Conservation (phyloP, 1,284 basidiomycete genomes). For the Sanghuangporus sanghuang region DNA sequence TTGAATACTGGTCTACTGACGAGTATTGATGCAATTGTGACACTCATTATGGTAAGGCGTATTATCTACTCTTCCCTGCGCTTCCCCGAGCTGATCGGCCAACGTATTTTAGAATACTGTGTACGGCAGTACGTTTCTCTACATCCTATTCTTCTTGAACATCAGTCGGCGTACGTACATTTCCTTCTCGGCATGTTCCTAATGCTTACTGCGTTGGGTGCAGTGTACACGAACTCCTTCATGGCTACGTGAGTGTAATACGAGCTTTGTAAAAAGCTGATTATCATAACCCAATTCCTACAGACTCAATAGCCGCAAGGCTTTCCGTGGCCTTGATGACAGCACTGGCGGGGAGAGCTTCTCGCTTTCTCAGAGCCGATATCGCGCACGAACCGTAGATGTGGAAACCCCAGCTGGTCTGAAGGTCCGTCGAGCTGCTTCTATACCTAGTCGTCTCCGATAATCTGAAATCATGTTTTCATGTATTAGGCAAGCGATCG, state of each 20-base stretch:
- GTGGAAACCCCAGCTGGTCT: not conserved
- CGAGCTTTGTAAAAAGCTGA: not conserved
- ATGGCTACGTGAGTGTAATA: constrained; percentile 11
- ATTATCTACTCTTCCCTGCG: not conserved
- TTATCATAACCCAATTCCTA: not conserved
- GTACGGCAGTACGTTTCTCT: constrained; percentile 12
- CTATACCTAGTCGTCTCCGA: not conserved
- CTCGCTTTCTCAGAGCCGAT: constrained; percentile 6
- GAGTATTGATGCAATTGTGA: constrained; percentile 16
- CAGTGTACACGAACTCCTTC: constrained; percentile 18
- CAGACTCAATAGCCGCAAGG: constrained; percentile 11
- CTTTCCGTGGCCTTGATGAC: constrained; percentile 8
- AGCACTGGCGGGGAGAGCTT: constrained; percentile 5
- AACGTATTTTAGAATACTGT: constrained; percentile 10
- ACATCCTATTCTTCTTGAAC: constrained; percentile 15
- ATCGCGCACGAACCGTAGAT: constrained; percentile 10
- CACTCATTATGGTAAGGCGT: constrained; percentile 14
- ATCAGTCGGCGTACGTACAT: constrained; percentile 16
- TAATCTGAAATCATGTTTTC: not conserved
- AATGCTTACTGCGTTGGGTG: not conserved
- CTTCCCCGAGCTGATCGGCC: not conserved
- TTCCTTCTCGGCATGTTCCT: not conserved
- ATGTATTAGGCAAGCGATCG: not conserved
- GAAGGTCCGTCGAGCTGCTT: not conserved
- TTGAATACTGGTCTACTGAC: constrained; percentile 18